These are phyloP conservation scores for Saturnispora halmiae DNA, from an alignment of 805 yeast species.

Conservation along the genomic window DNA sequence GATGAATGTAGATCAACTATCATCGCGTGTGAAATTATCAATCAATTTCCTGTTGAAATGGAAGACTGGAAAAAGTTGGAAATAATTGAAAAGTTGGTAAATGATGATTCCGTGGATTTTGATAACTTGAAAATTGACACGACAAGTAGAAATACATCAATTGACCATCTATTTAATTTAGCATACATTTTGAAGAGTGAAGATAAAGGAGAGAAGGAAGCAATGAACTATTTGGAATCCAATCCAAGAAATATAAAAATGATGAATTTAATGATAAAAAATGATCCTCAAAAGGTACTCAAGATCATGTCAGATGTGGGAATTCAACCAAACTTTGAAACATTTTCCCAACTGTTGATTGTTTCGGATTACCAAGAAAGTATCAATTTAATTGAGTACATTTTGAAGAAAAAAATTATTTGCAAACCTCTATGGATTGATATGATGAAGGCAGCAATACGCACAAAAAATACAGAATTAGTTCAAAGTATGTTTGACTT, in stretches of 20 bases:
- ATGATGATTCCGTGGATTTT: neutral
- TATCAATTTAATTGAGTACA: constrained; percentile 3
- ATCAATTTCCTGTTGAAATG: neutral
- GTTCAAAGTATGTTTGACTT: constrained; percentile 7
- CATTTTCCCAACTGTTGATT: neutral
- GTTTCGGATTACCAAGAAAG: neutral
- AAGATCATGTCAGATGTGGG: neutral
- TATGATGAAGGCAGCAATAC: constrained; percentile 3
- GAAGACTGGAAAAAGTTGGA: neutral
- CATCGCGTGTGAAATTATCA: neutral
- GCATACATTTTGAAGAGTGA: neutral
- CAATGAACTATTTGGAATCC: neutral
- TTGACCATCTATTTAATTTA: neutral
- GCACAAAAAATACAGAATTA: neutral
- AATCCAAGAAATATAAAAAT: constrained; percentile 6
- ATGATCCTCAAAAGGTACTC: neutral
- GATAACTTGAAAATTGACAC: neutral
- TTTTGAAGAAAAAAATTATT: neutral
- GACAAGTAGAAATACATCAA: neutral
- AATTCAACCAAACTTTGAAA: constrained; percentile 2
- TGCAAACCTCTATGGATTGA: constrained; percentile 1
- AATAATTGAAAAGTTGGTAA: neutral
- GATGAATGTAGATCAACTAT: neutral
- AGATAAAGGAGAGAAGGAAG: neutral
- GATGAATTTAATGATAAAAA: constrained; percentile 6